Percentiles rank a stretch among this genome's conserved stretches.
phyloP scores from a whole-genome alignment of 2,329 filamentous ascomycete genomes.

The Beauveria varroae region DNA sequence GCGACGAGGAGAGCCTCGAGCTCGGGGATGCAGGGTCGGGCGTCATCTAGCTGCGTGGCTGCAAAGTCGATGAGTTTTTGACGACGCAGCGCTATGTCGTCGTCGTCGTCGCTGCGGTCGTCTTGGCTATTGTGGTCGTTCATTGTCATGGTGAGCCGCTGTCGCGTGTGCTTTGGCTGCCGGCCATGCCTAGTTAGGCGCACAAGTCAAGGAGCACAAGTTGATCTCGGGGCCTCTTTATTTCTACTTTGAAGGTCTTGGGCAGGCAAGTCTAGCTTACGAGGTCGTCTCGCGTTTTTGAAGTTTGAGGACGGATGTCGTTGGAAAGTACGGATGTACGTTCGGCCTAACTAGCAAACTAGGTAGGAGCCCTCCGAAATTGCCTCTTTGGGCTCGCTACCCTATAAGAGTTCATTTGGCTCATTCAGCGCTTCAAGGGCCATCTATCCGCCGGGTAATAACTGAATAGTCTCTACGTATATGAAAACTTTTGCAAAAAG shows the following conservation, averaged over 20 bases:
- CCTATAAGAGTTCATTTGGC: no score
- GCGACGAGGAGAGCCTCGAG: slow-evolving; percentile 14
- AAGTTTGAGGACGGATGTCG: not conserved
- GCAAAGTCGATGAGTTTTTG: slow-evolving; percentile 12
- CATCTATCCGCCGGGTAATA: no score
- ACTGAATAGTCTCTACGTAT: no score
- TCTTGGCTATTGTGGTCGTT: not conserved
- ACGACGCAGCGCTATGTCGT: not conserved
- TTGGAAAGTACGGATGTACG: no score
- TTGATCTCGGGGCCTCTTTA: not conserved
- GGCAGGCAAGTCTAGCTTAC: not conserved
- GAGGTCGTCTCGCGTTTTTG: not conserved
- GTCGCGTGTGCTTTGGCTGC: not conserved
- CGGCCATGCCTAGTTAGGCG: not conserved
- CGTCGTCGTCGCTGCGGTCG: not conserved
- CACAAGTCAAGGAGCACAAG: not conserved
- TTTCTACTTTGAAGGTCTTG: not conserved
- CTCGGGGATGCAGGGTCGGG: slow-evolving; percentile 14
- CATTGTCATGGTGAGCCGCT: not conserved
- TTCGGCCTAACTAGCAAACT: no score
- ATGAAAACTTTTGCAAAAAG: no score
- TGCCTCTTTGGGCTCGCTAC: no score
- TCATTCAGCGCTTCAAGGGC: no score
- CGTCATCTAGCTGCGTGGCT: slow-evolving; percentile 6
- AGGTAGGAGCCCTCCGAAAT: no score